Base-by-base conservation (phyloP, 345 rosid species). In the Mangifera indica region DNA sequence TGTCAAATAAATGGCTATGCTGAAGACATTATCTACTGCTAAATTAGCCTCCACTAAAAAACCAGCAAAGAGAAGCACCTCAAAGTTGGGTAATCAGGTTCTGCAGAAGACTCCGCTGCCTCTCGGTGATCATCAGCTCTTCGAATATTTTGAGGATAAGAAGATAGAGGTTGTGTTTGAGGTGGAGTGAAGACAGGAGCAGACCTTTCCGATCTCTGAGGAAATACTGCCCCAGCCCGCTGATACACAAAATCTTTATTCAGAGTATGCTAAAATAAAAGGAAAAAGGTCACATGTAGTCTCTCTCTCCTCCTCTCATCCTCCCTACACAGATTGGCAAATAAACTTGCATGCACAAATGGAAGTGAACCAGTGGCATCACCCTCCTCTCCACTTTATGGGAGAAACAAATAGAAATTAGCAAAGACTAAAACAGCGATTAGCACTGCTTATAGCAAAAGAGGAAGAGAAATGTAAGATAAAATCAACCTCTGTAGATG, bases 191-290 rank as follows among this genome's bases (percentile, higher is more conserved):
- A 89, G 79, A 91, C 93, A 60, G 98, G 98, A 42, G 96, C 93
- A 45, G 98, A 80, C 74, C 88, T 86, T 82, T 96, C 98, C 5
- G 96, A 68, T 81, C 97, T 88, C 78, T 85, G 94, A 77, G 99
- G 99, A 74, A 96, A 96, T 65, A 96, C 98, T 69, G 99, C 97
- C 63, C 99, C 99, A 60, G 93, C 92, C 40, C 97, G 97, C 99
- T 96, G 93, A 80, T 81, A 88, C 21, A 72, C 76, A 69, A 44
- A 62, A 70, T 68, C 45, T 66, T 44, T 17, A 24, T 58, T 77
- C 75, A 81, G 62, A 37, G 21, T 14, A 48, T 15, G 22, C 21
- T 69, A 51, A 29, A 12, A 21, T 7, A 51, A 67, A 46, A 71
- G 32, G 52, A 51, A 77, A 4, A 75, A 59, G 46, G 51, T n/a